These are phyloP conservation scores for Cyberlindnera suaveolens DNA, from an alignment of 805 yeast species.

Conservation along the genomic window DNA sequence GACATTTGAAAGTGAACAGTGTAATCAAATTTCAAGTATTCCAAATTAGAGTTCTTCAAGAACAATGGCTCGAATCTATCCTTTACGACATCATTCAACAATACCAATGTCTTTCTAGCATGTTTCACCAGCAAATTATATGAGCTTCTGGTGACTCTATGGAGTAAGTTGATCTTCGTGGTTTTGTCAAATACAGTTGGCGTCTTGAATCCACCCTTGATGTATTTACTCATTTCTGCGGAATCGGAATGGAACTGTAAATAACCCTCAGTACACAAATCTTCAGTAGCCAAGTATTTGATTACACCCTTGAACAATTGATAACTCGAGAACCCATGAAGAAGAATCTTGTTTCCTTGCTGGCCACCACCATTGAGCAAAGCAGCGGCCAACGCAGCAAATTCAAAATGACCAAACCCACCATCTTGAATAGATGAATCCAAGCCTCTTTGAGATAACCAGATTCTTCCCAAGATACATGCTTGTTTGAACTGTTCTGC, in stretches of 20 bases:
- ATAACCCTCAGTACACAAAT: constrained; percentile 56
- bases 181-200: constrained; percentile 75
- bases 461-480: constrained; percentile 74
- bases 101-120: constrained; percentile 60
- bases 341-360: constrained; percentile 65
- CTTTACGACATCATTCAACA: constrained; percentile 71
- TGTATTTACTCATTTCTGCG: constrained; percentile 29
- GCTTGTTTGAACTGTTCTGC: constrained; percentile 86
- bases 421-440: constrained; percentile 55
- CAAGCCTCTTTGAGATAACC: constrained; percentile 87
- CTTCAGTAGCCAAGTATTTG: constrained; percentile 75
- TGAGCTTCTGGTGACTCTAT: constrained; percentile 71
- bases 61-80: constrained; percentile 82
- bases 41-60: constrained; percentile 49
- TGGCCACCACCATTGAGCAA: constrained; percentile 78
- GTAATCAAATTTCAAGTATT: constrained; percentile 61
- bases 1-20: constrained; percentile 42
- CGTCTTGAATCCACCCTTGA: constrained; percentile 58
- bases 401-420: constrained; percentile 93
- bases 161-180: constrained; percentile 70
- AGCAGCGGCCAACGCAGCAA: constrained; percentile 73
- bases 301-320: constrained; percentile 89
- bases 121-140: constrained; percentile 55
- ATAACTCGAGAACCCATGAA: constrained; percentile 87
- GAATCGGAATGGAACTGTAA: constrained; percentile 54